A percentile compares a stretch with the other conserved stretches of the same genome.
Evolutionary conservation across 441 rosid genomes (phyloP).

Genomic region (Theobroma grandiflorum): DNA sequence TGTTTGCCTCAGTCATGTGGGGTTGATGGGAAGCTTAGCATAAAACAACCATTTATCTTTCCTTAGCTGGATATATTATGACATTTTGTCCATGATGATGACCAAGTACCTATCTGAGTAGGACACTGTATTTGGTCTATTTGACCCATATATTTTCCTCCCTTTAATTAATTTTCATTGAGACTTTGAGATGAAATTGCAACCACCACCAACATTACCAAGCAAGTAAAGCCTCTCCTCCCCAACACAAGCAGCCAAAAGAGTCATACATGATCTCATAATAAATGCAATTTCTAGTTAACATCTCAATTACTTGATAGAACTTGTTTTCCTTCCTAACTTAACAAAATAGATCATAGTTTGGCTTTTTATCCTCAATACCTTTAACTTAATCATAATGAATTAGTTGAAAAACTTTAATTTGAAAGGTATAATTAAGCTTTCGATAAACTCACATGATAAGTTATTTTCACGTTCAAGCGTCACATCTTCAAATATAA

Average conservation of each 20-base stretch:
- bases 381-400: not conserved
- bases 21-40: not conserved
- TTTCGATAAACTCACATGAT: not conserved
- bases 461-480: not conserved
- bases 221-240: conserved; percentile 15
- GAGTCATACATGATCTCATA: not conserved
- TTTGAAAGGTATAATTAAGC: not conserved
- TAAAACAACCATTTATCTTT: conserved; percentile 5
- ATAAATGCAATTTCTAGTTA: not conserved
- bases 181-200: conserved; percentile 35
- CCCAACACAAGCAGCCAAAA: not conserved
- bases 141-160: not conserved
- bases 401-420: not conserved
- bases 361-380: not conserved
- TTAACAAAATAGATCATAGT: not conserved
- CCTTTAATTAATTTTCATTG: conserved; percentile 7
- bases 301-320: conserved; percentile 8
- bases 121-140: conserved; percentile 24
- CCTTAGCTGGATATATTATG: conserved; percentile 40
- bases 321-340: conserved; percentile 11
- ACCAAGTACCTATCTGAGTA: conserved; percentile 36
- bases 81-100: conserved; percentile 40
- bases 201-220: conserved; percentile 34
- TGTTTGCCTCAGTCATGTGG: not conserved
- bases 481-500: not conserved